A percentile compares a stretch with the other conserved stretches of the same genome.
phyloP scores from a whole-genome alignment of 306 rosid species.

The Vigna mungo region DNA sequence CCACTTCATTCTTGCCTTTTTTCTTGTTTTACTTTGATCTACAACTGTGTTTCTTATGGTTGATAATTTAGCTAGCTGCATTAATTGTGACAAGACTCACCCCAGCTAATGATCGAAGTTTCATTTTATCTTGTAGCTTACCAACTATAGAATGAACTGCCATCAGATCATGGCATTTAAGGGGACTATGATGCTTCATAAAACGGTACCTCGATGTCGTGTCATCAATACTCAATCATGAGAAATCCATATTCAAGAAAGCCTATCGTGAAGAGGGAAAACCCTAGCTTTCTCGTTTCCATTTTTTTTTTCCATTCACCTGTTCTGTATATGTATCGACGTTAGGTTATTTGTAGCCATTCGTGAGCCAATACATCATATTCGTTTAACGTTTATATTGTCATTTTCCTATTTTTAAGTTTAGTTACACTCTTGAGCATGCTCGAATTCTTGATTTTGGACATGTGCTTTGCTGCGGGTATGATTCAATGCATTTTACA shows the following conservation, averaged over 20 bases:
- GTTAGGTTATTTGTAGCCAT: slow-evolving; percentile 37
- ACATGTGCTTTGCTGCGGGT: slow-evolving; percentile 18
- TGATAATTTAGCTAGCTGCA: slow-evolving; percentile 18
- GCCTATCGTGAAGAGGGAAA: slow-evolving; percentile 43
- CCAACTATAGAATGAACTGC: slow-evolving; percentile 72
- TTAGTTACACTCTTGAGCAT: slow-evolving; percentile 5
- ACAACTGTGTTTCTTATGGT: slow-evolving; percentile 17
- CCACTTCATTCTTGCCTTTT: slow-evolving; percentile 29
- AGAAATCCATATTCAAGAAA: slow-evolving; percentile 19
- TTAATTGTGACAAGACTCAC: neutral
- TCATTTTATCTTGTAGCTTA: slow-evolving; percentile 63
- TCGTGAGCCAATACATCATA: slow-evolving; percentile 32
- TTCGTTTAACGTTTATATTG: slow-evolving; percentile 38
- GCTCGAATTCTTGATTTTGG: slow-evolving; percentile 30
- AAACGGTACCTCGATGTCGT: slow-evolving; percentile 71
- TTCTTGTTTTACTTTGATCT: slow-evolving; percentile 10
- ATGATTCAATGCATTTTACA: slow-evolving; percentile 13
- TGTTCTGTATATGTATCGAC: slow-evolving; percentile 33
- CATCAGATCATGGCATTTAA: slow-evolving; percentile 85
- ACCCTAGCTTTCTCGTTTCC: slow-evolving; percentile 31
- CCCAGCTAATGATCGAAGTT: slow-evolving; percentile 34
- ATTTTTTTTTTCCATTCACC: neutral
- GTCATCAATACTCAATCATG: slow-evolving; percentile 47
- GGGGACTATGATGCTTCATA: slow-evolving; percentile 93
- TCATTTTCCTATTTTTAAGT: slow-evolving; percentile 20